Evolutionary conservation across 2,329 filamentous ascomycete species (phyloP).

Genomic region (Penicillium sp.): DNA sequence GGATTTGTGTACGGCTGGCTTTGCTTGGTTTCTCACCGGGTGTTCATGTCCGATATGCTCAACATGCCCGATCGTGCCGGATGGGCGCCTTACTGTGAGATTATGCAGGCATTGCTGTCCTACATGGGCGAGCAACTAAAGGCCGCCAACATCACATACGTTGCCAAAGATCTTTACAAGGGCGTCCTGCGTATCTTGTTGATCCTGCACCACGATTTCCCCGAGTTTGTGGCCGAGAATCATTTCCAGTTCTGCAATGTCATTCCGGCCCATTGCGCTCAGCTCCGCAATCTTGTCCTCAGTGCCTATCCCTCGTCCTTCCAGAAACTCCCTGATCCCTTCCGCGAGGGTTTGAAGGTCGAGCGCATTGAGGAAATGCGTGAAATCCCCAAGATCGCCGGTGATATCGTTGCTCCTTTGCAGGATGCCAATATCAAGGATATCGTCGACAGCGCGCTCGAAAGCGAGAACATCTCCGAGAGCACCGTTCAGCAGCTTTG

Average conservation of each 20-base stretch:
- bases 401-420: slow-evolving; percentile 54
- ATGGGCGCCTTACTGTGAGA: slow-evolving; percentile 70
- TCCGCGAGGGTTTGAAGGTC: slow-evolving; percentile 68
- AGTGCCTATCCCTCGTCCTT: slow-evolving; percentile 70
- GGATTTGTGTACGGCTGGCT: slow-evolving; percentile 85
- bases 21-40: slow-evolving; percentile 74
- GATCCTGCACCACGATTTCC: slow-evolving; percentile 87
- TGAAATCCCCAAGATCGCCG: slow-evolving; percentile 61
- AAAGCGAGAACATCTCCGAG: slow-evolving; percentile 63
- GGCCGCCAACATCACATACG: slow-evolving; percentile 61
- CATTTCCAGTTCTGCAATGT: slow-evolving; percentile 76
- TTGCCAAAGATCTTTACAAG: slow-evolving; percentile 79
- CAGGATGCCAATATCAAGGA: slow-evolving; percentile 52
- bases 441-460: slow-evolving; percentile 51
- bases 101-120: slow-evolving; percentile 67
- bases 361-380: slow-evolving; percentile 73
- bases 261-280: slow-evolving; percentile 78
- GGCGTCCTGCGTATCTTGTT: slow-evolving; percentile 77
- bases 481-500: slow-evolving; percentile 68
- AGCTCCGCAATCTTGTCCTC: slow-evolving; percentile 83
- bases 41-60: slow-evolving; percentile 76
- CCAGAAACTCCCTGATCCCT: slow-evolving; percentile 68
- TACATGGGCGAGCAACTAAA: slow-evolving; percentile 80
- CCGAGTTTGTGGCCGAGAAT: slow-evolving; percentile 86
- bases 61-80: slow-evolving; percentile 63